Evolutionary conservation across 2,329 filamentous ascomycete species (phyloP).

Genomic region (Calonectria multiphialidica): DNA sequence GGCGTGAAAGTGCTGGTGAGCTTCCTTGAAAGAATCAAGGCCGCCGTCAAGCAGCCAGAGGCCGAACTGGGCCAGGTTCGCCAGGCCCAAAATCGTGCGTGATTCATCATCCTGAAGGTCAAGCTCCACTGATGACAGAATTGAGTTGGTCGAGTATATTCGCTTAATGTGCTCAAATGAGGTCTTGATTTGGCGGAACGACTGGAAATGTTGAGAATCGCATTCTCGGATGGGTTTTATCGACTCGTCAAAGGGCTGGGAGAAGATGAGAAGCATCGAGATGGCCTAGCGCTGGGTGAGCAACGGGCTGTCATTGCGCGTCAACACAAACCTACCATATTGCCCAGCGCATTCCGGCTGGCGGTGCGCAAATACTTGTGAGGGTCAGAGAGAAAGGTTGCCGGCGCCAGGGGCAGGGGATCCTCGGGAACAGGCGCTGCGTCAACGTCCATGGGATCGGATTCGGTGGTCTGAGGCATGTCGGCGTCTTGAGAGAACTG

Average conservation of each 20-base stretch:
- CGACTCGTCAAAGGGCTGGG: constrained; percentile 53
- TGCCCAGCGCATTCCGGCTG: constrained; percentile 54
- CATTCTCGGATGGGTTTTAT: constrained; percentile 48
- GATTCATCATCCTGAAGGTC: constrained; percentile 48
- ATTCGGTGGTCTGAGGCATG: constrained; percentile 39
- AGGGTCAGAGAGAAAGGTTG: constrained; percentile 52
- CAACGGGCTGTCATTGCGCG: constrained; percentile 19
- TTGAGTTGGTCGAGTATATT: constrained; percentile 48
- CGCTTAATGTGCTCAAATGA: constrained; percentile 50
- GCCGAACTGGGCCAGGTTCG: constrained; percentile 62
- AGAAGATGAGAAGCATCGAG: constrained; percentile 53
- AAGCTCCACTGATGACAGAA: constrained; percentile 51
- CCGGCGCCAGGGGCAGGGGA: constrained; percentile 37
- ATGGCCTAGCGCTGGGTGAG: constrained; percentile 48
- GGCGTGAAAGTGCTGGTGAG: constrained; percentile 59
- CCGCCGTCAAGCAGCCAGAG: constrained; percentile 53
- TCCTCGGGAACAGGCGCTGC: constrained; percentile 43
- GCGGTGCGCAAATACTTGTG: constrained; percentile 52
- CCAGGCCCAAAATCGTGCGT: constrained; percentile 56
- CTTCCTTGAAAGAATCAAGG: constrained; percentile 54
- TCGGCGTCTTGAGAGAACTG: constrained; percentile 46
- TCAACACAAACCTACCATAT: constrained; percentile 50
- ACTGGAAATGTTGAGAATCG: constrained; percentile 49
- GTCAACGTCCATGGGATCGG: constrained; percentile 51
- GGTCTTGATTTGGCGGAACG: constrained; percentile 47